phyloP scores from a whole-genome alignment of 495 filamentous ascomycete genomes.

The Lasiosphaeriaceae sp. region DNA sequence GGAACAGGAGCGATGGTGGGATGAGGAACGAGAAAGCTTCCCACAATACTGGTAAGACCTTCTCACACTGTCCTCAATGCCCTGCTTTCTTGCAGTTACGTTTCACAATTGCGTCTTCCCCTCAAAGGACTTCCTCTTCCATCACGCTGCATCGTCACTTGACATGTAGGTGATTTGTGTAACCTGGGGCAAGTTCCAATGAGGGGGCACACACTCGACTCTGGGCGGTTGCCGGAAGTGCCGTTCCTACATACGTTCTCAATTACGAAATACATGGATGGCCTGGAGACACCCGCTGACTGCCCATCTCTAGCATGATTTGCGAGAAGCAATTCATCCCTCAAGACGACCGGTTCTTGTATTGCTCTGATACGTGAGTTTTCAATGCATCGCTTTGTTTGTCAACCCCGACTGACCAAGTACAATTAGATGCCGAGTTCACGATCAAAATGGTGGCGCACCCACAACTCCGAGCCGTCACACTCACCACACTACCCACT shows the following conservation, averaged over 20 bases:
- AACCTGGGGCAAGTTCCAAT: slow-evolving; percentile 15
- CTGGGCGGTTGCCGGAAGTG: slow-evolving; percentile 5
- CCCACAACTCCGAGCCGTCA: slow-evolving; percentile 23
- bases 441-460: slow-evolving; percentile 34
- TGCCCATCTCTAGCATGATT: slow-evolving; percentile 40
- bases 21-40: slow-evolving; percentile 48
- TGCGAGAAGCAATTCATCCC: slow-evolving; percentile 49
- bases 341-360: slow-evolving; percentile 39
- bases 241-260: slow-evolving; percentile 42
- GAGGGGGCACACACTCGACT: not conserved
- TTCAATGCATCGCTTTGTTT: not conserved
- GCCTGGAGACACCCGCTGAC: slow-evolving; percentile 9
- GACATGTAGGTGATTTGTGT: slow-evolving; percentile 37
- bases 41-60: slow-evolving; percentile 48
- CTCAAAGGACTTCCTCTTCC: slow-evolving; percentile 28
- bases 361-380: slow-evolving; percentile 49
- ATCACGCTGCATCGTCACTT: slow-evolving; percentile 40
- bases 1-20: slow-evolving; percentile 45
- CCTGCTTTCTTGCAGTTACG: slow-evolving; percentile 7
- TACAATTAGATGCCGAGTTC: slow-evolving; percentile 38
- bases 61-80: slow-evolving; percentile 3
- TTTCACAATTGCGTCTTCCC: slow-evolving; percentile 18
- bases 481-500: slow-evolving; percentile 21
- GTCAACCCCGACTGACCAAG: slow-evolving; percentile 10
- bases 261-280: no score